A percentile compares a stretch with the other conserved stretches of the same genome.
Evolutionary conservation across 805 yeast genomes (phyloP).

Genomic region (Candida ortonii): DNA sequence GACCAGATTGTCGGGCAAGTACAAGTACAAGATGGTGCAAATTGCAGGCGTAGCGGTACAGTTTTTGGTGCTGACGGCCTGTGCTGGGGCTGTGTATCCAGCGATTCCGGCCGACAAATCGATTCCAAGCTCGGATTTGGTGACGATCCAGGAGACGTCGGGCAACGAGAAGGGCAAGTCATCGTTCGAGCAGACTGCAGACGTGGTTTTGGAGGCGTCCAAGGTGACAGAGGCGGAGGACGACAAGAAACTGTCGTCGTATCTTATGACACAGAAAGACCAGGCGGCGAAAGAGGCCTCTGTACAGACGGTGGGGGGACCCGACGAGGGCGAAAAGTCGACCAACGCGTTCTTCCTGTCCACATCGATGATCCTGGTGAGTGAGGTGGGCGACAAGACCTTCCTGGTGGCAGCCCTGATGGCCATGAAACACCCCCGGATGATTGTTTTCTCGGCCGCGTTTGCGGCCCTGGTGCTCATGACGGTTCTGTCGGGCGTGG

Average conservation of each 20-base stretch:
- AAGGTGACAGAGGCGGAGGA: constrained; percentile 11
- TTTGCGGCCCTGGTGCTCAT: constrained; percentile 80
- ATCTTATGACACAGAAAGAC: constrained; percentile 14
- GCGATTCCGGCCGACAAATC: constrained; percentile 15
- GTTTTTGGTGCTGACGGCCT: too few relatives aligned
- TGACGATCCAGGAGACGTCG: constrained; percentile 24
- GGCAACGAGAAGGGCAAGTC: not conserved
- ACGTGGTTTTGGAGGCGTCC: constrained; percentile 2
- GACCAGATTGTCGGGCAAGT: too few relatives aligned
- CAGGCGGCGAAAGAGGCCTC: constrained; percentile 16
- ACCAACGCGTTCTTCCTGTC: constrained; percentile 72
- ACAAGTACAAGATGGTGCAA: too few relatives aligned
- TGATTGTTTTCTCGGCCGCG: constrained; percentile 85
- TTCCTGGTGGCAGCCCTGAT: constrained; percentile 93
- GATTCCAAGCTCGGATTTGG: constrained; percentile 15
- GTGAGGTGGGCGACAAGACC: constrained; percentile 97
- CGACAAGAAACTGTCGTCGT: constrained; percentile 14
- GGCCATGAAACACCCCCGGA: constrained; percentile 92
- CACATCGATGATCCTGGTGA: constrained; percentile 85
- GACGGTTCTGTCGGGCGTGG: constrained; percentile 87
- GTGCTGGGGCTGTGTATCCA: constrained; percentile 22
- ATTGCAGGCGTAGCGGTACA: too few relatives aligned
- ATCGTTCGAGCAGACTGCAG: constrained; percentile 2
- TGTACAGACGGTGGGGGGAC: constrained; percentile 10
- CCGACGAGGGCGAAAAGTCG: constrained; percentile 16